Evolutionary conservation across 176 grass and related monocot genomes (phyloP).

Genomic region (bread wheat (Triticum aestivum)): IWGSC_CS_RefSeq_v2.1 NC_057799.1:2606060-2606559

Average conservation of each 20-base stretch:
- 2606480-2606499: conserved; percentile 70
- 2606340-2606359: conserved; percentile 95
- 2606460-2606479: conserved; percentile 47
- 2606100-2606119: neutral
- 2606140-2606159: conserved; percentile 96
- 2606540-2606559: conserved; percentile 79
- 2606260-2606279: conserved; percentile 93
- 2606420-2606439: neutral
- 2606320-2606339: conserved; percentile 30
- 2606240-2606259: conserved; percentile 58
- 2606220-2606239: conserved; percentile 94
- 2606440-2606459: rapidly evolving
- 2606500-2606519: conserved; percentile 38
- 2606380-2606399: conserved; percentile 74
- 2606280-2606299: conserved; percentile 58
- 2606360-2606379: conserved; percentile 76
- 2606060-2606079: too few relatives aligned
- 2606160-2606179: conserved; percentile 99
- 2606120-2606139: conserved; percentile 85
- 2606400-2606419: conserved; percentile 53
- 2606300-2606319: neutral
- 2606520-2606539: conserved; percentile 63
- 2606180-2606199: conserved; percentile 87
- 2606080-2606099: neutral
- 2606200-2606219: conserved; percentile 69